Conservation (phyloP, 2,329 filamentous ascomycete genomes). For the Moelleriella libera region DNA sequence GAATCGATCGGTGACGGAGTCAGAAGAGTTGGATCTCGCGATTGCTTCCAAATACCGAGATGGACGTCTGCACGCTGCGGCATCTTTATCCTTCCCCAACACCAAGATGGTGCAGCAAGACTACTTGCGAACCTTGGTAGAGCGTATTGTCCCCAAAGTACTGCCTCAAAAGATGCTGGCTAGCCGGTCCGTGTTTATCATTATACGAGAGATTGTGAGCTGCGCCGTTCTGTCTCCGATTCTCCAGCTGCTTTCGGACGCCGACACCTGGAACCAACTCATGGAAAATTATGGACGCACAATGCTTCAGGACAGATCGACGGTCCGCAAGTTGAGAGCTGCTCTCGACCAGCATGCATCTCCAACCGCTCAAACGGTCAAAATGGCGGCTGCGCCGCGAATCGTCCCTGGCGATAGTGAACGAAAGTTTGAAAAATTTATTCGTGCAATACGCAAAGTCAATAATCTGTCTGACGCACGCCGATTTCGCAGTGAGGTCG, state of each 20-base stretch:
- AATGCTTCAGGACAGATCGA: conserved; percentile 88
- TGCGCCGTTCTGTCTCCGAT: conserved; percentile 82
- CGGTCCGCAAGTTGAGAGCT: conserved; percentile 78
- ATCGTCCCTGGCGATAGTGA: conserved; percentile 75
- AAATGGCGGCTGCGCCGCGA: conserved; percentile 60
- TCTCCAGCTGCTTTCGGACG: conserved; percentile 68
- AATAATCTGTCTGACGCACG: conserved; percentile 88
- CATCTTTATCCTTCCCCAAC: conserved; percentile 69
- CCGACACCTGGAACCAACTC: conserved; percentile 94
- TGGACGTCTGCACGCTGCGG: conserved; percentile 78
- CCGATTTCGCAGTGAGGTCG: conserved; percentile 80
- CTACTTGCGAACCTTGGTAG: conserved; percentile 64
- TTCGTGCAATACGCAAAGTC: conserved; percentile 75
- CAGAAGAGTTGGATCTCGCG: conserved; percentile 86
- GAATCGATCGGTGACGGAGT: conserved; percentile 83
- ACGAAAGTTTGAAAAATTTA: conserved; percentile 85
- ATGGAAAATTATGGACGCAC: conserved; percentile 81
- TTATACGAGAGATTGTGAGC: conserved; percentile 81
- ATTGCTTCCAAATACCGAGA: conserved; percentile 91
- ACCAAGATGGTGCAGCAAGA: conserved; percentile 77
- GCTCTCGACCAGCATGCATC: conserved; percentile 90
- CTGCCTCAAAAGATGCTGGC: conserved; percentile 61
- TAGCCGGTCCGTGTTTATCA: conserved; percentile 65
- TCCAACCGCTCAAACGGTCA: conserved; percentile 52
- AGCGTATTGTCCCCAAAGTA: conserved; percentile 57